phyloP scores from a whole-genome alignment of 2,329 filamentous ascomycete genomes.

The Madurella fahalii region DNA sequence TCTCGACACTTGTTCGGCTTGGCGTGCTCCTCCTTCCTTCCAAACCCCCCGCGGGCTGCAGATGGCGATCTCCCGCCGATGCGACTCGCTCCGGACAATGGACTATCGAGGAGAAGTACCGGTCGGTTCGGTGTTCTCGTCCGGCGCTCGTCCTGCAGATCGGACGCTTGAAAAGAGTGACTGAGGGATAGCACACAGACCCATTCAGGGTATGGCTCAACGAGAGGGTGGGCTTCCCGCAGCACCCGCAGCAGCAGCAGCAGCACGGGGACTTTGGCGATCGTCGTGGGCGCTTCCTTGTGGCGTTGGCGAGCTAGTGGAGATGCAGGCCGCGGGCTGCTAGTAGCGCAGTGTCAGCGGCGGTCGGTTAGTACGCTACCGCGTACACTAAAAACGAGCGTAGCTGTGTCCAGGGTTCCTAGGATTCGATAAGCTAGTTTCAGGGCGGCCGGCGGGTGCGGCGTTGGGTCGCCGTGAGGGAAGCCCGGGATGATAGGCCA shows the following conservation, averaged over 20 bases:
- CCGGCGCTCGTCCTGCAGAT: slow-evolving; percentile 22
- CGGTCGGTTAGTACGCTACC: slow-evolving; percentile 8
- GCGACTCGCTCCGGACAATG: slow-evolving; percentile 8
- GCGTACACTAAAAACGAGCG: slow-evolving; percentile 17
- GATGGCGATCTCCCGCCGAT: slow-evolving; percentile 11
- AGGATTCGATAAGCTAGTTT: slow-evolving; percentile 20
- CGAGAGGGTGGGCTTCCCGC: slow-evolving; percentile 11
- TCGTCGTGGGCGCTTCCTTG: slow-evolving; percentile 17
- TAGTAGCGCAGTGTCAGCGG: slow-evolving; percentile 14
- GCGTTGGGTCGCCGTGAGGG: slow-evolving; percentile 16
- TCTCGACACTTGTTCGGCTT: slow-evolving; percentile 4
- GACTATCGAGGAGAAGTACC: slow-evolving; percentile 14
- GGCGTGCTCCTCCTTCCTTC: slow-evolving; percentile 4
- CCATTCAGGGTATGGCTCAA: slow-evolving; percentile 15
- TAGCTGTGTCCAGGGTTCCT: slow-evolving; percentile 16
- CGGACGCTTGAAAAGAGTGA: slow-evolving; percentile 21
- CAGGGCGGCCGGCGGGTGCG: slow-evolving; percentile 22
- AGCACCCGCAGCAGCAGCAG: slow-evolving; percentile 12
- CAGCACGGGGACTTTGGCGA: slow-evolving; percentile 15
- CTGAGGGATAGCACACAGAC: slow-evolving; percentile 21
- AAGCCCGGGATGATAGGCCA: slow-evolving; percentile 22
- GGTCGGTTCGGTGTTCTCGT: slow-evolving; percentile 13
- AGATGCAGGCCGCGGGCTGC: slow-evolving; percentile 12
- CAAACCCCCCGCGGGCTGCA: slow-evolving; percentile 7
- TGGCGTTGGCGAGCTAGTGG: slow-evolving; percentile 19